phyloP scores from a whole-genome alignment of 1,284 basidiomycete genomes.

The Porogramme epimiltina region DNA sequence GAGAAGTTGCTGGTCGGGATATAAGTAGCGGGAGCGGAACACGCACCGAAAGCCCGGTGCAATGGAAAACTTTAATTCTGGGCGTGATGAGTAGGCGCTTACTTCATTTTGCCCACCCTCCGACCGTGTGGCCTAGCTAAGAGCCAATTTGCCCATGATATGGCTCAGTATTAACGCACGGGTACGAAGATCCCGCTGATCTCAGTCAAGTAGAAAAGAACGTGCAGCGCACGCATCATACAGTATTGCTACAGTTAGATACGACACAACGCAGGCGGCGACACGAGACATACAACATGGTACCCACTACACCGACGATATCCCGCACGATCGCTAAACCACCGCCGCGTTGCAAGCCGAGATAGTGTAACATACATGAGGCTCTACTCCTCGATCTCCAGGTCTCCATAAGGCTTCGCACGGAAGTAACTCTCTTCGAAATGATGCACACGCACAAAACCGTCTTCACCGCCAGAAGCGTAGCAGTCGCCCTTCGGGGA shows the following conservation, averaged over 20 bases:
- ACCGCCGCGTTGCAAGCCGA: neutral
- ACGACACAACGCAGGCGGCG: slow-evolving; percentile 5
- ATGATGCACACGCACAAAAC: slow-evolving; percentile 91
- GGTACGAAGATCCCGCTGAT: neutral
- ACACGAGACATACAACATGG: slow-evolving; percentile 6
- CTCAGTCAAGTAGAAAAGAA: slow-evolving; percentile 11
- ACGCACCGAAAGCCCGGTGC: neutral
- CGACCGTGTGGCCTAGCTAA: no score
- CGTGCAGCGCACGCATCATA: slow-evolving; percentile 18
- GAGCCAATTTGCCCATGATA: no score
- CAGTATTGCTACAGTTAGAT: slow-evolving; percentile 18
- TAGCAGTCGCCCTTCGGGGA: slow-evolving; percentile 90
- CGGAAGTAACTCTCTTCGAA: slow-evolving; percentile 93
- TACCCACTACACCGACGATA: slow-evolving; percentile 12
- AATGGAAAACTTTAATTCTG: slow-evolving; percentile 4
- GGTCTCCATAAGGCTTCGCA: slow-evolving; percentile 86
- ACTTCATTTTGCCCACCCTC: no score
- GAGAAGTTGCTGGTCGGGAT: neutral
- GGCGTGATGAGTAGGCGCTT: neutral
- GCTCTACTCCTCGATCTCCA: slow-evolving; percentile 68
- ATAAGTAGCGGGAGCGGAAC: neutral
- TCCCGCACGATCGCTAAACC: slow-evolving; percentile 2
- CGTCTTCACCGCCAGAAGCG: slow-evolving; percentile 96
- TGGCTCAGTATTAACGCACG: no score
- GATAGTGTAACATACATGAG: slow-evolving; percentile 13